Percentiles rank a stretch among this genome's conserved stretches.
Evolutionary conservation across 2,329 filamentous ascomycete genomes (phyloP).

Genomic region (Orbilia oligospora): DNA sequence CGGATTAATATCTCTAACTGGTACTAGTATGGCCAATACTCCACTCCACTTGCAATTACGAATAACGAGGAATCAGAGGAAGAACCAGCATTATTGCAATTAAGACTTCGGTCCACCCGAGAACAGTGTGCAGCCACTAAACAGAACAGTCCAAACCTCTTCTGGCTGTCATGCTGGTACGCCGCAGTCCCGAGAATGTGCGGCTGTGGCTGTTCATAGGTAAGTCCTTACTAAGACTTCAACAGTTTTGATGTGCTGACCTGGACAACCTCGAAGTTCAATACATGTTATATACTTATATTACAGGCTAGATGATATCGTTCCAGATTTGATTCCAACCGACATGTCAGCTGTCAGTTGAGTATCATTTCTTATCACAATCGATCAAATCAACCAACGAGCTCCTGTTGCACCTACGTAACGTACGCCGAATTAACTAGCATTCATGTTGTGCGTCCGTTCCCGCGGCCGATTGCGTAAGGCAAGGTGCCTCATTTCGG

Average conservation of each 20-base stretch:
- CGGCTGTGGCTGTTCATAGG: constrained; percentile 16
- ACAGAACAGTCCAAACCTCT: constrained; percentile 16
- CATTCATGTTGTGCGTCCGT: constrained; percentile 54
- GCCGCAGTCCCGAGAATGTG: constrained; percentile 20
- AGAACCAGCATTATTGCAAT: background rate
- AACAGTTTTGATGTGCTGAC: background rate
- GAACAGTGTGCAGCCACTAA: constrained; percentile 26
- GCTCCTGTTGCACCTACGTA: constrained; percentile 7
- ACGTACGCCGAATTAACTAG: constrained; percentile 13
- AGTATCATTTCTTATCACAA: constrained; percentile 31
- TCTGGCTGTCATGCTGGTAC: constrained; percentile 13
- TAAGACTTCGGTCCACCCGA: constrained; percentile 30
- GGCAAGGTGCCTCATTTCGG: constrained; percentile 50
- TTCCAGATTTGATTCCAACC: constrained; percentile 8
- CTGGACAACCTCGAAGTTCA: background rate
- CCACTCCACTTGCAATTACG: too few species aligned
- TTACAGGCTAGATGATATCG: background rate
- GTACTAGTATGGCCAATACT: background rate
- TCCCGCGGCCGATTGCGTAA: constrained; percentile 59
- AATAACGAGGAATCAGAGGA: too few species aligned
- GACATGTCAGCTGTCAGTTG: constrained; percentile 15
- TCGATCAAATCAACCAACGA: constrained; percentile 21
- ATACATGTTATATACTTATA: background rate
- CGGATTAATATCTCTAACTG: constrained; percentile 27
- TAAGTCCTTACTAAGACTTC: background rate